Conservation (phyloP, 73 alveolate species). For the Uronychia setigera region DNA sequence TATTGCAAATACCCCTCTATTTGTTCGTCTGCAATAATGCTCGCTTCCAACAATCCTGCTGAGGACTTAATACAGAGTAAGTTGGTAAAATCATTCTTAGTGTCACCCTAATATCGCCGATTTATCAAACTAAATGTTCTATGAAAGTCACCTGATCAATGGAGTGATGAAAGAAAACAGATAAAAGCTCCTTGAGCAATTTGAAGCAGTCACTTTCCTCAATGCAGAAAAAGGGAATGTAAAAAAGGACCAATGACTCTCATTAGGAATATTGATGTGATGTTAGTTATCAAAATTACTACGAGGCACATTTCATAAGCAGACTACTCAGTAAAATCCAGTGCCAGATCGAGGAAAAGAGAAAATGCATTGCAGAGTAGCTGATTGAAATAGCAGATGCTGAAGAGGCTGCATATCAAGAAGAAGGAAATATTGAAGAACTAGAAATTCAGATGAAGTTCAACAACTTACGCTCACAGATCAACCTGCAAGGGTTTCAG, state of each 20-base stretch:
- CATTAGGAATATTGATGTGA: constrained; percentile 38
- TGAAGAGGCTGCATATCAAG: constrained; percentile 14
- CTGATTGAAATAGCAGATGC: neutral
- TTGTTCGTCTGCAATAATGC: constrained; percentile 48
- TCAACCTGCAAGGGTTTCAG: no score
- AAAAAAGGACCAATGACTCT: neutral
- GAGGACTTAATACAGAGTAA: constrained; percentile 62
- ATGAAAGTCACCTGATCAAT: constrained; percentile 50
- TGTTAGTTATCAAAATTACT: constrained; percentile 50
- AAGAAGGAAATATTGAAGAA: constrained; percentile 17
- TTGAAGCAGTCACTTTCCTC: constrained; percentile 63
- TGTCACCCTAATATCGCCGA: constrained; percentile 73
- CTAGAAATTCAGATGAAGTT: constrained; percentile 2
- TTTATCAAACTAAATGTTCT: constrained; percentile 57
- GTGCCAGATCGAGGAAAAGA: constrained; percentile 21
- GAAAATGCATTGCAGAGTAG: neutral
- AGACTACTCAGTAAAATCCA: constrained; percentile 50
- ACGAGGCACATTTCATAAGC: constrained; percentile 62
- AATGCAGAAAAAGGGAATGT: constrained; percentile 65
- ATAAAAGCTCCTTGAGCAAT: constrained; percentile 34
- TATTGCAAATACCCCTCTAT: constrained; percentile 48
- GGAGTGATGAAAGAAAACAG: constrained; percentile 55
- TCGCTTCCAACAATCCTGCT: constrained; percentile 34
- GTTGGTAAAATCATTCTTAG: constrained; percentile 1
- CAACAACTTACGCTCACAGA: no score